Conservation (phyloP, 257 asterid species). For the Solanum medicagineum region DNA sequence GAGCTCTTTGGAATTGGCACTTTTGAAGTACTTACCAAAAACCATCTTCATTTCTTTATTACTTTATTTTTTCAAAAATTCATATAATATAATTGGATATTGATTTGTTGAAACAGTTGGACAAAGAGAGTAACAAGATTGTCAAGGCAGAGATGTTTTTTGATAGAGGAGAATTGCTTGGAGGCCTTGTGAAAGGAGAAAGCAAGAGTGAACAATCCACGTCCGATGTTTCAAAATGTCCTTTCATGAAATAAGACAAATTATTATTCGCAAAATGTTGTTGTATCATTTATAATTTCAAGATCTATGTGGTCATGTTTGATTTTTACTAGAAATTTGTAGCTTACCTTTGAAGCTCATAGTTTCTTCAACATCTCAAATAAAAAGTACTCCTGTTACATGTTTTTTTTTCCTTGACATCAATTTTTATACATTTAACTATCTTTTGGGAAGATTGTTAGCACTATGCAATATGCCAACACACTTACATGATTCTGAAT, state of each 20-base stretch:
- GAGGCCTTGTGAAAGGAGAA: slow-evolving; percentile 37
- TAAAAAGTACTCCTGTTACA: not conserved
- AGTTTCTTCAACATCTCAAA: not conserved
- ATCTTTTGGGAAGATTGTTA: not conserved
- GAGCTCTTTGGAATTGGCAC: slow-evolving; percentile 40
- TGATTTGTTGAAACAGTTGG: slow-evolving; percentile 19
- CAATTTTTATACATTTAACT: not conserved
- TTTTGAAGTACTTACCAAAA: slow-evolving; percentile 29
- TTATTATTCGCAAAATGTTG: not conserved
- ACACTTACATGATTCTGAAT: no score
- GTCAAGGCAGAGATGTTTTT: slow-evolving; percentile 43
- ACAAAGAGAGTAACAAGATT: slow-evolving; percentile 33
- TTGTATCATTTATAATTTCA: not conserved
- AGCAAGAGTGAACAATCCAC: not conserved
- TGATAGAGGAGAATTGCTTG: slow-evolving; percentile 50
- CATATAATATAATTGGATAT: not conserved
- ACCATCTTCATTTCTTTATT: not conserved
- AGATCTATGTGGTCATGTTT: not conserved
- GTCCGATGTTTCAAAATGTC: slow-evolving; percentile 23
- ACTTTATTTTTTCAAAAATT: not conserved
- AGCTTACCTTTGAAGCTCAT: not conserved
- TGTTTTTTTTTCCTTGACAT: not conserved
- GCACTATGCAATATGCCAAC: not conserved
- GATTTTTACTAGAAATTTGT: not conserved
- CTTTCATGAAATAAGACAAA: slow-evolving; percentile 14